These are phyloP conservation scores for Cronartium ribicola DNA, from an alignment of 1,284 basidiomycete genomes.

Conservation along the genomic window DNA sequence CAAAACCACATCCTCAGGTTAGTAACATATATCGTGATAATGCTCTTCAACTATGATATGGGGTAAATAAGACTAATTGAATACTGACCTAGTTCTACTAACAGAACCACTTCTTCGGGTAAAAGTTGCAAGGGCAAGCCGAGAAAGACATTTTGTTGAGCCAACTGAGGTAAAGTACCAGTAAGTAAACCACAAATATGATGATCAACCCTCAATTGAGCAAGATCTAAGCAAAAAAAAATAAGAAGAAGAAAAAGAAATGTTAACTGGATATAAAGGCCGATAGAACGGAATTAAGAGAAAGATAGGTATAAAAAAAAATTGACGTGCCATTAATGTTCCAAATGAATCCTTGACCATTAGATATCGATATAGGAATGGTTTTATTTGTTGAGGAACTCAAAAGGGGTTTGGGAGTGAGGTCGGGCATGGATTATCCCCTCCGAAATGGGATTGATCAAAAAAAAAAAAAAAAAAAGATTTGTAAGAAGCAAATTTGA, in stretches of 20 bases:
- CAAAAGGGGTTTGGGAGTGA: constrained; percentile 1
- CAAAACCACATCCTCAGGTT: background rate
- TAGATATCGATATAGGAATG: constrained; percentile 60
- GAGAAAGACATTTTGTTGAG: constrained; percentile 94
- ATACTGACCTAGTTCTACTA: constrained; percentile 69
- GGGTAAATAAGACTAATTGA: background rate
- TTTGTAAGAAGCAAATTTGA: no score
- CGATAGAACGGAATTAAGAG: constrained; percentile 47
- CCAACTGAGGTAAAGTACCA: constrained; percentile 87
- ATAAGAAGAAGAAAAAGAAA: background rate
- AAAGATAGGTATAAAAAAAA: constrained; percentile 28
- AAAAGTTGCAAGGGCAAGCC: constrained; percentile 81
- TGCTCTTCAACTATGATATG: background rate
- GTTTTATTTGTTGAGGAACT: constrained; percentile 14
- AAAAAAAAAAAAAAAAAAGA: no score
- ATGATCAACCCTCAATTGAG: constrained; percentile 69
- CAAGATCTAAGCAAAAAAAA: constrained; percentile 62
- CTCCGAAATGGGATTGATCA: background rate
- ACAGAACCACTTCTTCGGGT: constrained; percentile 84
- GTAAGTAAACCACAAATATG: constrained; percentile 76
- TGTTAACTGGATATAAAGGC: background rate
- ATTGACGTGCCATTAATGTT: constrained; percentile 63
- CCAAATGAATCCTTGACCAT: constrained; percentile 70
- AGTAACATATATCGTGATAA: background rate
- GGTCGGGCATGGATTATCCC: background rate